Evolutionary conservation across 2,329 filamentous ascomycete species (phyloP).

Genomic region (Colletotrichum sublineola): DNA sequence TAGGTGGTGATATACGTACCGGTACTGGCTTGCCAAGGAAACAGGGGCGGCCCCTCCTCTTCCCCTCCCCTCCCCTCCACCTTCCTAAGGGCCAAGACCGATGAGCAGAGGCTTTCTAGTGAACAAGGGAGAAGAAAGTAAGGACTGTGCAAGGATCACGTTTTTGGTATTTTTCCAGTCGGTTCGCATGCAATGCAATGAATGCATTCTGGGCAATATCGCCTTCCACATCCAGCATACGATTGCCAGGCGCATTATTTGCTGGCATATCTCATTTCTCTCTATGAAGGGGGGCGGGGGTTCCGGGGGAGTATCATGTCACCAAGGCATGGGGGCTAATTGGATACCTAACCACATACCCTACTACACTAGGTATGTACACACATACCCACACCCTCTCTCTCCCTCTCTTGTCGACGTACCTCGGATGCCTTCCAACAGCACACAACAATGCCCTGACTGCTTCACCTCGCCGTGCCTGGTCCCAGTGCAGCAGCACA

Average conservation of each 20-base stretch:
- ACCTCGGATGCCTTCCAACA: neutral
- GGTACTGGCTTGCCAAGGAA: neutral
- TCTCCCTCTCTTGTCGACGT: neutral
- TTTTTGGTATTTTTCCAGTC: neutral
- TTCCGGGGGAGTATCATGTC: neutral
- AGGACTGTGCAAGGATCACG: neutral
- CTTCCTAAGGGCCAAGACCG: slow-evolving; percentile 2
- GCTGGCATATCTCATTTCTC: neutral
- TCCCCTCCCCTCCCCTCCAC: neutral
- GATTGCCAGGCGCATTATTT: slow-evolving; percentile 17
- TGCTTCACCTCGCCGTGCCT: slow-evolving; percentile 11
- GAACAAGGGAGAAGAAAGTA: neutral
- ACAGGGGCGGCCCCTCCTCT: slow-evolving; percentile 3
- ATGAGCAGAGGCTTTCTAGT: neutral
- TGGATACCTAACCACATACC: neutral
- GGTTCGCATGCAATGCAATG: neutral
- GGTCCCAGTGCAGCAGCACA: neutral
- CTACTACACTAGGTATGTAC: too few relatives aligned
- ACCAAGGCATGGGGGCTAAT: neutral
- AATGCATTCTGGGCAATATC: neutral
- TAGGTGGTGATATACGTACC: neutral
- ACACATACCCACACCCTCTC: neutral
- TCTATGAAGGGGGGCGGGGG: neutral
- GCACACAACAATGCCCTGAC: neutral
- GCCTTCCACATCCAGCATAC: slow-evolving; percentile 21